Conservation (phyloP, 257 asterid genomes). For the Prunella vulgaris region DNA sequence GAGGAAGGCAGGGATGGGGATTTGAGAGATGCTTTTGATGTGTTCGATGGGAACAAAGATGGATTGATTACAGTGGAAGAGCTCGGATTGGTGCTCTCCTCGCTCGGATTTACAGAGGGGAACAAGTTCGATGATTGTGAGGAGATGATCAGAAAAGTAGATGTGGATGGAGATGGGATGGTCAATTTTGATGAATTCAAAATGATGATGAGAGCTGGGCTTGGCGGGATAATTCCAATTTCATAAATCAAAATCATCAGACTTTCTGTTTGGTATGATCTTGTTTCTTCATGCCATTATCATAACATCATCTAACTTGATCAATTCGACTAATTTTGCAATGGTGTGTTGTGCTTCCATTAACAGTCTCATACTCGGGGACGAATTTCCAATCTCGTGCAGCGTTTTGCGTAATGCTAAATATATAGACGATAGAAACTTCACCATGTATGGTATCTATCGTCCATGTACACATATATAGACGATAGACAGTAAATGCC, state of each 20-base stretch:
- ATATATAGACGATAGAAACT: too few relatives aligned
- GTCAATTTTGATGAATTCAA: constrained; percentile 71
- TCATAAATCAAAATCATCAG: constrained; percentile 18
- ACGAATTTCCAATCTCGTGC: too few relatives aligned
- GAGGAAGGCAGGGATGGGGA: constrained; percentile 35
- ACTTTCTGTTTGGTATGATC: background rate
- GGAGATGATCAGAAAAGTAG: constrained; percentile 77
- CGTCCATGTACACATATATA: too few relatives aligned
- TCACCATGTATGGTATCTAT: too few relatives aligned
- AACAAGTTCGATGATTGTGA: constrained; percentile 55
- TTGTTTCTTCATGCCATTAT: background rate
- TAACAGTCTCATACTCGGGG: too few relatives aligned
- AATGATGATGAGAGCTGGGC: constrained; percentile 63
- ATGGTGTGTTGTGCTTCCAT: background rate
- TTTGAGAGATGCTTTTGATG: constrained; percentile 70
- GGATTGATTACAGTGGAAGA: constrained; percentile 73
- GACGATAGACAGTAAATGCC: background rate
- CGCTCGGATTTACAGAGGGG: constrained; percentile 64
- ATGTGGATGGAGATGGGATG: constrained; percentile 89
- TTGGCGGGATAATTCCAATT: constrained; percentile 35
- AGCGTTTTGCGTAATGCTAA: too few relatives aligned
- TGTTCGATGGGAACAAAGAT: constrained; percentile 73
- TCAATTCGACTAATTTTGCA: background rate
- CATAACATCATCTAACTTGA: background rate
- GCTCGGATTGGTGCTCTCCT: constrained; percentile 56